Percentiles rank a stretch among this genome's conserved stretches.
Conservation (phyloP, 225 moss, liverwort and hornwort genomes). For the Polytrichum commune region DNA sequence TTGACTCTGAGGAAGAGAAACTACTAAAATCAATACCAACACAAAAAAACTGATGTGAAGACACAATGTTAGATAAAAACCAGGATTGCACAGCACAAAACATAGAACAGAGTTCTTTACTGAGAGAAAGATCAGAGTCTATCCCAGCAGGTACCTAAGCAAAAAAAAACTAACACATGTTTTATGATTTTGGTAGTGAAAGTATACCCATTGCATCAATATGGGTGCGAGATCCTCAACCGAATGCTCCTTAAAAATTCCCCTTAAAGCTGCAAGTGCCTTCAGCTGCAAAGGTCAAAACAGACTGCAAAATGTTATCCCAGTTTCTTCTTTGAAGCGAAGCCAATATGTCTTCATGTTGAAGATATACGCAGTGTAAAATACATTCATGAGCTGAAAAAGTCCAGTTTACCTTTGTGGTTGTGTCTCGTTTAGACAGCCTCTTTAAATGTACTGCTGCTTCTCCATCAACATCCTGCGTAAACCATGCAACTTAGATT, state of each 20-base stretch:
- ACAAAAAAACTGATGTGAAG: background rate
- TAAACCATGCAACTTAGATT: slow-evolving; percentile 6
- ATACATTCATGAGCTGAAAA: background rate
- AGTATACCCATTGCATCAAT: slow-evolving; percentile 72
- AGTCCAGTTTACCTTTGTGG: slow-evolving; percentile 66
- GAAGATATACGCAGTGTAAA: background rate
- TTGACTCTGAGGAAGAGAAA: background rate
- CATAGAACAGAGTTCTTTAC: too few species aligned
- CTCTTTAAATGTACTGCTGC: slow-evolving; percentile 77
- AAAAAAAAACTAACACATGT: too few species aligned
- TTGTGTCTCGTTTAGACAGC: slow-evolving; percentile 89
- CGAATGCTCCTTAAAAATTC: slow-evolving; percentile 79
- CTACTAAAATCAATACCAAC: background rate
- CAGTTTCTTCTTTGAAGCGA: too few species aligned
- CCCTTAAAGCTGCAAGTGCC: slow-evolving; percentile 71
- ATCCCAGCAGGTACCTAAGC: too few species aligned
- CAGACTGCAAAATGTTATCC: too few species aligned
- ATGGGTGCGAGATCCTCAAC: slow-evolving; percentile 60
- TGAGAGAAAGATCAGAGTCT: too few species aligned
- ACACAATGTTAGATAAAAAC: too few species aligned
- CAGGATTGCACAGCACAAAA: too few species aligned
- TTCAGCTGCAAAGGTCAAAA: slow-evolving; percentile 67
- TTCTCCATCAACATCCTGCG: slow-evolving; percentile 85
- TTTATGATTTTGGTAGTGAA: too few species aligned
- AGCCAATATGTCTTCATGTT: too few species aligned